Evolutionary conservation across 2,329 filamentous ascomycete genomes (phyloP).

Genomic region (Neonectria neomacrospora): DNA sequence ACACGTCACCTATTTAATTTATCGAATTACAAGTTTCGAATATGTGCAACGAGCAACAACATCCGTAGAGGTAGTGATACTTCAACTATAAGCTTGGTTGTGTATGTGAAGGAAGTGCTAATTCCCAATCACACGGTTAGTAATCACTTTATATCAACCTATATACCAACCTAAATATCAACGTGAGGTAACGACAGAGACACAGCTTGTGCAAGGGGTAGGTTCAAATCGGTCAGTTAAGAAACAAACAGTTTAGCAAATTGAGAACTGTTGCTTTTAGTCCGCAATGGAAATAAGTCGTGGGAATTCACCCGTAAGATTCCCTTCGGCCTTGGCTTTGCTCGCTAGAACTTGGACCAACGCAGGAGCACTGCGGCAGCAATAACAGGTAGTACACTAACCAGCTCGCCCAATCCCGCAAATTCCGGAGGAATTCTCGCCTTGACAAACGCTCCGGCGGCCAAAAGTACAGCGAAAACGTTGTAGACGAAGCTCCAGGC

Average conservation of each 20-base stretch:
- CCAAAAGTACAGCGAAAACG: constrained; percentile 72
- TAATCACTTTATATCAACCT: neutral
- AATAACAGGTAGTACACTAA: constrained; percentile 79
- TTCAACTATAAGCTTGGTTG: neutral
- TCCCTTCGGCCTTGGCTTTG: neutral
- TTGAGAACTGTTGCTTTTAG: neutral
- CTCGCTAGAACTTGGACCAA: constrained; percentile 39
- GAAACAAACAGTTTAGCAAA: neutral
- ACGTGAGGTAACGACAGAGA: constrained; percentile 28
- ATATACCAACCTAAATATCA: neutral
- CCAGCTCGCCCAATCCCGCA: constrained; percentile 77
- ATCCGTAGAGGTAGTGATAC: neutral
- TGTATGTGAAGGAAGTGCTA: neutral
- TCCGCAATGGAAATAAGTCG: constrained; percentile 17
- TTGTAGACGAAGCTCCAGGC: constrained; percentile 78
- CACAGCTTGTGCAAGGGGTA: constrained; percentile 16
- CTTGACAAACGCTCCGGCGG: constrained; percentile 70
- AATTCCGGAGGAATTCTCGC: constrained; percentile 66
- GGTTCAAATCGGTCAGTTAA: neutral
- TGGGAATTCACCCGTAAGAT: constrained; percentile 6
- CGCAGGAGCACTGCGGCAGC: constrained; percentile 41
- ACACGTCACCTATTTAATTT: neutral
- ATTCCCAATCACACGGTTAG: neutral
- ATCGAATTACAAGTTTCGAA: neutral
- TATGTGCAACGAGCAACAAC: neutral